A percentile compares a stretch with the other conserved stretches of the same genome.
phyloP scores from a whole-genome alignment of 345 rosid species.

The Arabis hirsuta region DNA sequence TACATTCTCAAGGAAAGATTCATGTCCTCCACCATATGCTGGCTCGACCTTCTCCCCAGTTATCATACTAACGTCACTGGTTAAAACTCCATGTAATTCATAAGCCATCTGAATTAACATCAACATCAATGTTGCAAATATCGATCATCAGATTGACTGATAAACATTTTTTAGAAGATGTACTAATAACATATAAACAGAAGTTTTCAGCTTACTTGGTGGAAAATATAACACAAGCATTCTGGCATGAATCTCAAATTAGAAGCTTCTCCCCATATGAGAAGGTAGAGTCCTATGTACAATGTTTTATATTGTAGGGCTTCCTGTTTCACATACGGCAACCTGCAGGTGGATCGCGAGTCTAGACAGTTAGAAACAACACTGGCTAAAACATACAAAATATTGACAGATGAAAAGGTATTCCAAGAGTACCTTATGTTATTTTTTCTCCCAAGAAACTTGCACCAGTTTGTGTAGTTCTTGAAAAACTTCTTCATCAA shows the following conservation, averaged over 20 bases:
- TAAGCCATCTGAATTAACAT: slow-evolving; percentile 72
- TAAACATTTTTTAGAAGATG: slow-evolving; percentile 10
- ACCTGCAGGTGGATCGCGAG: slow-evolving; percentile 56
- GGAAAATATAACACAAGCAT: slow-evolving; percentile 92
- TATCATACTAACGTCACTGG: slow-evolving; percentile 53
- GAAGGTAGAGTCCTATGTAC: slow-evolving; percentile 90
- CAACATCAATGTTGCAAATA: slow-evolving; percentile 25
- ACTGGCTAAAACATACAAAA: slow-evolving; percentile 6
- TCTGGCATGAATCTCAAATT: slow-evolving; percentile 95
- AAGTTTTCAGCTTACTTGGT: slow-evolving; percentile 67
- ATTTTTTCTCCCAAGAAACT: slow-evolving; percentile 73
- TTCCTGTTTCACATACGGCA: slow-evolving; percentile 76
- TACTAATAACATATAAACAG: slow-evolving; percentile 16
- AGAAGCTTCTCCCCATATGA: slow-evolving; percentile 99
- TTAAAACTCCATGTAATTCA: slow-evolving; percentile 81
- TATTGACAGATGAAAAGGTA: neutral
- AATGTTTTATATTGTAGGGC: slow-evolving; percentile 84
- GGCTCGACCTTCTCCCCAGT: slow-evolving; percentile 66
- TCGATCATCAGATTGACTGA: slow-evolving; percentile 19
- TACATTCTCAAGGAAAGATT: slow-evolving; percentile 75
- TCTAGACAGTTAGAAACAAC: slow-evolving; percentile 27
- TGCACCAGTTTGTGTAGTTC: slow-evolving; percentile 93
- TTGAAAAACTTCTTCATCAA: slow-evolving; percentile 84
- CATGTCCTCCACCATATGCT: slow-evolving; percentile 67
- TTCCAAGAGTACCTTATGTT: slow-evolving; percentile 62